Conservation (phyloP, 2,329 filamentous ascomycete species). For the Apiospora aurea region DNA sequence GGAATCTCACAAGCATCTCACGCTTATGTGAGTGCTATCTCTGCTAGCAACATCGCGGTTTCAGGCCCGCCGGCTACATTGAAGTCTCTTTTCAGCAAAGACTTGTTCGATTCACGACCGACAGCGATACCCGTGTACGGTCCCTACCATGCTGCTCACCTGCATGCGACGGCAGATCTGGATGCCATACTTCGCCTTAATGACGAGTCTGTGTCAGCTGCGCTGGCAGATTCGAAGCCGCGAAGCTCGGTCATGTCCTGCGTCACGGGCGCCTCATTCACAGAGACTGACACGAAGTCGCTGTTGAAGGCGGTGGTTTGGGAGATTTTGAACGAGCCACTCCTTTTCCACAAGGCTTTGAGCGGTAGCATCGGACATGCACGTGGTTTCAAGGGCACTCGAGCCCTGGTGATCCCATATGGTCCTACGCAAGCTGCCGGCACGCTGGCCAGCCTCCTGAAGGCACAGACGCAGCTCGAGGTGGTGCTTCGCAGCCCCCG, state of each 20-base stretch:
- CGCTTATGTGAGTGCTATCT: constrained; percentile 62
- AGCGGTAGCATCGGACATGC: constrained; percentile 54
- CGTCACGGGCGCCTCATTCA: constrained; percentile 52
- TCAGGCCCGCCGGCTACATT: constrained; percentile 62
- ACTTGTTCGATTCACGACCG: constrained; percentile 49
- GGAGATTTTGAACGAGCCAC: constrained; percentile 58
- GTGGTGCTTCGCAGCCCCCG: constrained; percentile 50
- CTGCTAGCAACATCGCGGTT: constrained; percentile 56
- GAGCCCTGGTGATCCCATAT: constrained; percentile 56
- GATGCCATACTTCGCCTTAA: constrained; percentile 54
- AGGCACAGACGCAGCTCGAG: constrained; percentile 50
- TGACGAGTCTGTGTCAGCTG: constrained; percentile 46
- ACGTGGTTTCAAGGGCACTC: constrained; percentile 46
- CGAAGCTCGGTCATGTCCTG: constrained; percentile 59
- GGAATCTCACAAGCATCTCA: constrained; percentile 52
- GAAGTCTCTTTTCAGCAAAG: constrained; percentile 49
- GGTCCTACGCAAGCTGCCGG: constrained; percentile 58
- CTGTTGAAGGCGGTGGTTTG: constrained; percentile 53
- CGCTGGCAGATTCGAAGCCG: constrained; percentile 51
- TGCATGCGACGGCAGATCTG: constrained; percentile 54
- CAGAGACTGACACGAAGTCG: constrained; percentile 47
- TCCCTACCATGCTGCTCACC: constrained; percentile 63
- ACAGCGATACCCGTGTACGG: constrained; percentile 61
- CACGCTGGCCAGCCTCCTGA: constrained; percentile 53
- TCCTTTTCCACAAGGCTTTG: constrained; percentile 56